Base-by-base conservation (phyloP, 208 protist species). In the Trypanosoma avium region DNA sequence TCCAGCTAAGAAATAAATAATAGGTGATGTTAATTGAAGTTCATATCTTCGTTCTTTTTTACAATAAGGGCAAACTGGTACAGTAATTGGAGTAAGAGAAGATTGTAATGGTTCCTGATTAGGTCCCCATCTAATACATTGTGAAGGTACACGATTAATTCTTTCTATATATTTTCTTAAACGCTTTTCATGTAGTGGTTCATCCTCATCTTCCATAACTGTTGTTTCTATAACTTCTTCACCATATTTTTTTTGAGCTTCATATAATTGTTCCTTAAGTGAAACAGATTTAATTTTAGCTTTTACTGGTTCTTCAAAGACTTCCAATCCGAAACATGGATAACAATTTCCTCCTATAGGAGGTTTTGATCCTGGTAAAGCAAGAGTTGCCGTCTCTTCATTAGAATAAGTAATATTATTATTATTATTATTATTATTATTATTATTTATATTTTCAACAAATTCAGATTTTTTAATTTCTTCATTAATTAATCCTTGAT, bases 71-170 rank as follows among this genome's bases (percentile, higher is more conserved):
- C 90, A 96, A 29, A 68, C 64, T 12, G 86, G 86, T 12, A 88
- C 61, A 6, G 49, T 36, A 29, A 72, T 56, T 9, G 71, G 54
- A 13, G 63, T 48, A 9, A 62, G 33, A 49, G 71, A 79, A 1
- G 82, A 81, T 13, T 81, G 81, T 24, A 95, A 59, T n/a, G 86
- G 87, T 4, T 67, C 32, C 9, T 81, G 81, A 22, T 70, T 84
- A n/a, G 75, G 82, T 58, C 81, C 86, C 87, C 90, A 96, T 26
- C 90, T 82, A 56, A 96, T 78, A 63, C 86, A 93, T 73, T 96
- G 90, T 36, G 90, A 83, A 6, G 87, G 84, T 38, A 64, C 67
- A 42, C 62, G 64, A 57, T 81, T 75, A 47, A 96, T 84, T 27
- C 77, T 60, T 63, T 84, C 79, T 65, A 96, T 80, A 70, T 90